A percentile compares a stretch with the other conserved stretches of the same genome.
phyloP scores from a whole-genome alignment of 202 grass and related monocot species.

The Carex sylvatica region DNA sequence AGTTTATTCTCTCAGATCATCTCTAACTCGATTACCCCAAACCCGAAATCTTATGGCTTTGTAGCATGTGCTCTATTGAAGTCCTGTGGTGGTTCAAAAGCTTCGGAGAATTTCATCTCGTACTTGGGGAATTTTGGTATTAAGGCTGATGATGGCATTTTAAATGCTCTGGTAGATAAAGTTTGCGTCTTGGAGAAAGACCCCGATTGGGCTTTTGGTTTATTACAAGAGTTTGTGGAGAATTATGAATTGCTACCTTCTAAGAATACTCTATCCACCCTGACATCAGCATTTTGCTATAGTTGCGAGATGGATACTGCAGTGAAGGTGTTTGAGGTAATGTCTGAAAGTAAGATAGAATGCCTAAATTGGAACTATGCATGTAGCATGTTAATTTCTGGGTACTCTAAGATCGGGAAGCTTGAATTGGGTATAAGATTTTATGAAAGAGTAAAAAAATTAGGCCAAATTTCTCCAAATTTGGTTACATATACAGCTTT shows the following conservation, averaged over 20 bases:
- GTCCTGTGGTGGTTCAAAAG: constrained; percentile 16
- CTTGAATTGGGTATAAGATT: constrained; percentile 39
- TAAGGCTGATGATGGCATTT: constrained; percentile 26
- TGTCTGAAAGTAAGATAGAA: constrained; percentile 28
- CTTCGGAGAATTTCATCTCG: constrained; percentile 25
- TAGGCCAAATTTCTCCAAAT: constrained; percentile 40
- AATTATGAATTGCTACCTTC: constrained; percentile 31
- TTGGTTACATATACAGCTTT: constrained; percentile 52
- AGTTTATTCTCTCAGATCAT: constrained; percentile 34
- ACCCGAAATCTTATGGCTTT: not conserved
- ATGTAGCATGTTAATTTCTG: constrained; percentile 61
- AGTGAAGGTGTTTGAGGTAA: constrained; percentile 60
- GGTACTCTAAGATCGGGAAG: constrained; percentile 47
- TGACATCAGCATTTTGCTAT: constrained; percentile 33
- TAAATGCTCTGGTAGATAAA: constrained; percentile 49
- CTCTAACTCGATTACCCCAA: constrained; percentile 19
- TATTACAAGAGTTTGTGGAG: constrained; percentile 36
- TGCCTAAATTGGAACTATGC: constrained; percentile 44
- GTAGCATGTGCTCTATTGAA: constrained; percentile 17
- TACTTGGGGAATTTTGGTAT: constrained; percentile 13
- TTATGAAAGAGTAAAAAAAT: constrained; percentile 39
- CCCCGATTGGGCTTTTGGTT: constrained; percentile 35
- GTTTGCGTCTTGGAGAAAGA: constrained; percentile 36
- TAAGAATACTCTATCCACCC: constrained; percentile 23
- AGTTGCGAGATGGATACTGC: constrained; percentile 45